These are phyloP conservation scores for Fusarium abutilonis DNA, from an alignment of 2,329 filamentous ascomycete genomes.

Conservation along the genomic window DNA sequence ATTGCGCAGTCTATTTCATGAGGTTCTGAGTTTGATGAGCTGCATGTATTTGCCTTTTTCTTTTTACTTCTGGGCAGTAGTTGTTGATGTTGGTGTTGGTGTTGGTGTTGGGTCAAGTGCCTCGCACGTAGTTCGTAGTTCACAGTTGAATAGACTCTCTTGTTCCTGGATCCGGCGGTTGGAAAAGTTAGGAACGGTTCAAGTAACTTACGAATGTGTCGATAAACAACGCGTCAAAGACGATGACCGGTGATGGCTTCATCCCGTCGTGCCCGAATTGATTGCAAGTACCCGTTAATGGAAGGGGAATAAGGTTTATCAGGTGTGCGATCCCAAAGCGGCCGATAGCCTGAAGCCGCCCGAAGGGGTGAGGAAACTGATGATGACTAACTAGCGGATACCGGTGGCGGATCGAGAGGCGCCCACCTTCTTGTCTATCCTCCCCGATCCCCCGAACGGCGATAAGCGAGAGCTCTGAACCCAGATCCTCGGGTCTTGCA, in stretches of 20 bases:
- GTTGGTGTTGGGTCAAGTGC: too few species aligned
- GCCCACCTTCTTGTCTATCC: slow-evolving; percentile 2
- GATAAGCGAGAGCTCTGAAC: slow-evolving; percentile 49
- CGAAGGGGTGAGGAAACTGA: slow-evolving; percentile 3
- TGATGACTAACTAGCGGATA: slow-evolving; percentile 25
- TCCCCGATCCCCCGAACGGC: slow-evolving; percentile 36
- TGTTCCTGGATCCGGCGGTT: background rate
- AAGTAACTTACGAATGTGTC: too few species aligned
- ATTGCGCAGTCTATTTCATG: slow-evolving; percentile 8
- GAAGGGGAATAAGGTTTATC: slow-evolving; percentile 23
- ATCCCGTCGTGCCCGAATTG: slow-evolving; percentile 1
- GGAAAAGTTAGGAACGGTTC: slow-evolving; percentile 3
- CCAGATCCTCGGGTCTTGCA: slow-evolving; percentile 48
- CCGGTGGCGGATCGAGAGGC: slow-evolving; percentile 26
- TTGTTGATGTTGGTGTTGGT: background rate
- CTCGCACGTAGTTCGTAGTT: background rate
- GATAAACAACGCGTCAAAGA: background rate
- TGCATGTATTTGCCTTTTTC: background rate
- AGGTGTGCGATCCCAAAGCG: slow-evolving; percentile 6
- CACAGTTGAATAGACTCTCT: background rate
- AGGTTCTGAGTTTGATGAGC: background rate
- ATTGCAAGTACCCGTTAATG: slow-evolving; percentile 10
- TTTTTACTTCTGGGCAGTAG: background rate
- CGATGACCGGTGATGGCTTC: slow-evolving; percentile 17
- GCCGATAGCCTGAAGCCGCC: slow-evolving; percentile 13